Evolutionary conservation across 202 grass and related monocot genomes (phyloP), one percentile per base, ranked within the genome.

Genomic region (Panicum hallii): DNA sequence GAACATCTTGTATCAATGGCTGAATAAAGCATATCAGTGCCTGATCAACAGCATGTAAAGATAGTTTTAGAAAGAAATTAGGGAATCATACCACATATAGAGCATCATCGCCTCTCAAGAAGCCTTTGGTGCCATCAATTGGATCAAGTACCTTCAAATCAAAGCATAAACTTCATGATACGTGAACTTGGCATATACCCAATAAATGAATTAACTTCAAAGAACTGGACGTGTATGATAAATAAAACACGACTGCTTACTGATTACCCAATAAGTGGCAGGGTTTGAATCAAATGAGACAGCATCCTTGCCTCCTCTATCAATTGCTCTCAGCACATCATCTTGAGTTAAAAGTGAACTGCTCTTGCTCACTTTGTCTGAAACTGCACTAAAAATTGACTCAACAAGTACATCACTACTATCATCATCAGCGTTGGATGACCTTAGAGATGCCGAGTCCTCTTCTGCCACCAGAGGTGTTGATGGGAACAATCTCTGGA

Each of bases 41-140:
- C 16, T 45, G 48, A 61, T 52, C 53, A 75, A 79, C 20, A 53
- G 46, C 54, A 82, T 56, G 28, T 17, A 85, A 45, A 72, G 72
- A 57, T 11, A 74, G 34, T 41, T 48, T 22, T 45, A 60, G 6
- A 86, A 82, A 68, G 64, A 49, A 79, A 74, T 76, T 19, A 87
- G 61, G 56, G 41, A 41, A 61, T 3, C 66, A 69, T 99, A 99
- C 93, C 93, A 99, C 96, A 92, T 96, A 99, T 6, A 96, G 68
- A 83, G 96, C 91, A 81, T 91, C 90, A 74, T 83, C 91, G 36
- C 90, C 90, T 87, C 90, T 92, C 79, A 99, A 89, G 79, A 94
- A 99, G 36, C 96, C 96, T 58, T 84, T 92, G 54, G 96, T 99
- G 65, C 93, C 96, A 90, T 99, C 96, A 89, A 99, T 96, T 22